A percentile compares a stretch with the other conserved stretches of the same genome.
phyloP scores from a whole-genome alignment of 768 basidiomycete genomes.

The Cyclocybe cylindracea region DNA sequence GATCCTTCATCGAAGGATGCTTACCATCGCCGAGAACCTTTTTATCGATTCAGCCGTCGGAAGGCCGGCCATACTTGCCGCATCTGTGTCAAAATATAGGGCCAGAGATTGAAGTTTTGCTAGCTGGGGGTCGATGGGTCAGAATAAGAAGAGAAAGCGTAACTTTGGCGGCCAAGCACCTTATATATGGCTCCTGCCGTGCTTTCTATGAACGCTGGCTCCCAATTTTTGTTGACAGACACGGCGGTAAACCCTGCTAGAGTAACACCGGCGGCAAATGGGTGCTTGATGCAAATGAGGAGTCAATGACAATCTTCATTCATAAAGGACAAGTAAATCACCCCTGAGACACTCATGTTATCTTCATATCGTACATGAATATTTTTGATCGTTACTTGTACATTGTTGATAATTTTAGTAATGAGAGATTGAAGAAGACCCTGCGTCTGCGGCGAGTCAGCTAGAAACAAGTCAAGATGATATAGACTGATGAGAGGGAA shows the following conservation, averaged over 20 bases:
- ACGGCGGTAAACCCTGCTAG: slow-evolving; percentile 84
- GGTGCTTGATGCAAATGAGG: slow-evolving; percentile 57
- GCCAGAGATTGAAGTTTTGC: slow-evolving; percentile 86
- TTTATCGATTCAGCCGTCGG: slow-evolving; percentile 64
- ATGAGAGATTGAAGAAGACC: slow-evolving; percentile 81
- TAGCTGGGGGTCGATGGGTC: slow-evolving; percentile 48
- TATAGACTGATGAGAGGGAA: neutral
- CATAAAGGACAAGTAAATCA: slow-evolving; percentile 37
- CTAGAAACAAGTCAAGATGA: slow-evolving; percentile 24
- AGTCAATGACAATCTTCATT: slow-evolving; percentile 1
- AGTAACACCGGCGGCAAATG: slow-evolving; percentile 91
- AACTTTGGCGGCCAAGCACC: slow-evolving; percentile 35
- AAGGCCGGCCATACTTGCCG: slow-evolving; percentile 72
- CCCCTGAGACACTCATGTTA: slow-evolving; percentile 88
- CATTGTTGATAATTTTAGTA: slow-evolving; percentile 90
- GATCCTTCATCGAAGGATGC: slow-evolving; percentile 3
- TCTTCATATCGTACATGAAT: slow-evolving; percentile 98
- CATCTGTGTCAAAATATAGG: slow-evolving; percentile 94
- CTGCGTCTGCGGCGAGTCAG: slow-evolving; percentile 73
- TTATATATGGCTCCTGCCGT: slow-evolving; percentile 88
- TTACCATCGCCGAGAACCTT: slow-evolving; percentile 75
- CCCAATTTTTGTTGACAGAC: slow-evolving; percentile 88
- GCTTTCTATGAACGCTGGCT: slow-evolving; percentile 90
- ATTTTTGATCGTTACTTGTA: slow-evolving; percentile 94
- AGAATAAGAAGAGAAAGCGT: neutral